Conservation (phyloP, 2,329 filamentous ascomycete species). For the Graphilbum fragrans region DNA sequence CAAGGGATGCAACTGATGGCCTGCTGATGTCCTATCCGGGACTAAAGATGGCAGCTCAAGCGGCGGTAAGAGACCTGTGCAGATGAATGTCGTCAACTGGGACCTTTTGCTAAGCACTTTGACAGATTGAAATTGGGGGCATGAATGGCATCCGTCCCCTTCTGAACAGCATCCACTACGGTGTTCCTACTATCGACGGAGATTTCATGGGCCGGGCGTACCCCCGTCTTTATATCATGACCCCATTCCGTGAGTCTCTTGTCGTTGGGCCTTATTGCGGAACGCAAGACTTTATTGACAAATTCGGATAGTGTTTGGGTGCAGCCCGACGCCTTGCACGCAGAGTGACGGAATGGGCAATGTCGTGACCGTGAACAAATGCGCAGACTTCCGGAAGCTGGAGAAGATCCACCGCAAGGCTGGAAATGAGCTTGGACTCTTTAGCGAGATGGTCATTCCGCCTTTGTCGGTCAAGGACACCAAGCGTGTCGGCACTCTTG, state of each 20-base stretch:
- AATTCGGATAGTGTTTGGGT: neutral
- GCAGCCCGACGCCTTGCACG: neutral
- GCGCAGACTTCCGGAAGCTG: neutral
- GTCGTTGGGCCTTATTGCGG: neutral
- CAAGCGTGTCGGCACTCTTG: conserved; percentile 18
- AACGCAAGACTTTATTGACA: neutral
- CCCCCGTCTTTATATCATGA: conserved; percentile 4
- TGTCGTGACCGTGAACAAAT: neutral
- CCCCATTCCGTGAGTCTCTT: neutral
- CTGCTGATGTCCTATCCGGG: neutral
- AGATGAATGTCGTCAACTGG: neutral
- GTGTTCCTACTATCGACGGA: conserved; percentile 15
- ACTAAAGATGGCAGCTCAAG: neutral
- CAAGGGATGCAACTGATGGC: neutral
- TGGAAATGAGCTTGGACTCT: neutral
- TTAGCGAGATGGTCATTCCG: neutral
- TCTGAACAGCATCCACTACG: neutral
- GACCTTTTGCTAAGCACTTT: neutral
- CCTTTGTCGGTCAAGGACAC: neutral
- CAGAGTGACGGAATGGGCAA: neutral
- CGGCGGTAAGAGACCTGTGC: neutral
- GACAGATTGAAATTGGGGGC: neutral
- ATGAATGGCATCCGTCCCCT: neutral
- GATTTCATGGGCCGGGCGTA: conserved; percentile 24
- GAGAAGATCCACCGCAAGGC: neutral